A percentile compares a stretch with the other conserved stretches of the same genome.
Evolutionary conservation across 2,329 filamentous ascomycete species (phyloP).

Genomic region (Clarireedia hainanense): DNA sequence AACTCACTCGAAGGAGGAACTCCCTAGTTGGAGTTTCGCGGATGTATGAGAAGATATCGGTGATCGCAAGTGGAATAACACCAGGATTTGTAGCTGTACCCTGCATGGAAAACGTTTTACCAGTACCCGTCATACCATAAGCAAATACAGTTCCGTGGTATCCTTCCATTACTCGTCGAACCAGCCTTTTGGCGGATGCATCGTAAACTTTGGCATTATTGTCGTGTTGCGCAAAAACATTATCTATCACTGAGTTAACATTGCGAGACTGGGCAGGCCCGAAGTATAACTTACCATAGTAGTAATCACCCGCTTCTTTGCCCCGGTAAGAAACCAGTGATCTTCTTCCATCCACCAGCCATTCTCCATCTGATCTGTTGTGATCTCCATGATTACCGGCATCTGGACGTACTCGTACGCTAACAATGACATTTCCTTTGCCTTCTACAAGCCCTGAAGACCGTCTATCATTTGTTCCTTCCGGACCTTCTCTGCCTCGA

Average conservation of each 20-base stretch:
- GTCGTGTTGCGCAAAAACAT: conserved; percentile 90
- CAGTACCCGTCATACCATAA: conserved; percentile 98
- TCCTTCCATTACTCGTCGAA: conserved; percentile 96
- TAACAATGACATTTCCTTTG: conserved; percentile 94
- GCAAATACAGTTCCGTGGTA: conserved; percentile 98
- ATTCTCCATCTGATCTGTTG: conserved; percentile 65
- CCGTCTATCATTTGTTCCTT: conserved; percentile 29
- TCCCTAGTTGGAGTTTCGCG: conserved; percentile 91
- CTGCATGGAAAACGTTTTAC: conserved; percentile 99
- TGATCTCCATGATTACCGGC: conserved; percentile 52
- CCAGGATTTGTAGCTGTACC: conserved; percentile 91
- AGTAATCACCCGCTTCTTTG: conserved; percentile 86
- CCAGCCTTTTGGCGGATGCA: conserved; percentile 83
- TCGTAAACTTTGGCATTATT: conserved; percentile 95
- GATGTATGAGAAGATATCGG: conserved; percentile 98
- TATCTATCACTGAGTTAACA: conserved; percentile 53
- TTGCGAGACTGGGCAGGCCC: not conserved
- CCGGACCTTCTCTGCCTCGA: conserved; percentile 24
- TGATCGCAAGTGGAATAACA: conserved; percentile 94
- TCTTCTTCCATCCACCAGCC: conserved; percentile 81
- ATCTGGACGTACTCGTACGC: conserved; percentile 87
- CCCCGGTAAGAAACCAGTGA: conserved; percentile 77
- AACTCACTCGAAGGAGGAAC: conserved; percentile 91
- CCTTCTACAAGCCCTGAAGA: conserved; percentile 51
- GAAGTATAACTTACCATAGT: conserved; percentile 59